Evolutionary conservation across 2,329 filamentous ascomycete genomes (phyloP).

Genomic region (Alternaria hordeiaustralica): DNA sequence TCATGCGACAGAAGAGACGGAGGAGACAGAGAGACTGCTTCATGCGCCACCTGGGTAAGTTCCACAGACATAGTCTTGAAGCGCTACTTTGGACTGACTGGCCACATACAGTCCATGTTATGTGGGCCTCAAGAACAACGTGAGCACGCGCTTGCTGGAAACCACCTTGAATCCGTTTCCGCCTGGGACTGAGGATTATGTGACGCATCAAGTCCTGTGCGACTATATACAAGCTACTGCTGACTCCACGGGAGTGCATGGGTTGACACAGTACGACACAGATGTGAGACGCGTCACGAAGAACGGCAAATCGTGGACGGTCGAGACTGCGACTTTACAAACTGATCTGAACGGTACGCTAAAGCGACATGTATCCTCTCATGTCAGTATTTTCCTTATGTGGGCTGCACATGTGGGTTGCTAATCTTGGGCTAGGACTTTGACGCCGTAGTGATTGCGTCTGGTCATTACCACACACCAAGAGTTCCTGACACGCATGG

Average conservation of each 20-base stretch:
- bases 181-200: slow-evolving; percentile 64
- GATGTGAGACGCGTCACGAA: slow-evolving; percentile 64
- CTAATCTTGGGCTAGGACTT: slow-evolving; percentile 45
- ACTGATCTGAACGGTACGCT: slow-evolving; percentile 17
- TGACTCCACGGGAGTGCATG: slow-evolving; percentile 56
- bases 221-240: slow-evolving; percentile 69
- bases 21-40: slow-evolving; percentile 27
- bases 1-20: slow-evolving; percentile 15
- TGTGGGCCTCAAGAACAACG: slow-evolving; percentile 60
- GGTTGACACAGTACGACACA: slow-evolving; percentile 62
- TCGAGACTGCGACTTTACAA: slow-evolving; percentile 57
- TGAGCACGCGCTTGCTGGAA: slow-evolving; percentile 58
- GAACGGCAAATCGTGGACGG: slow-evolving; percentile 56
- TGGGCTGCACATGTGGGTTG: rapidly evolving
- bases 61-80: rapidly evolving
- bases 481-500: slow-evolving; percentile 59
- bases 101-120: slow-evolving; percentile 58
- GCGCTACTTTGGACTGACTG: slow-evolving; percentile 8
- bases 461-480: slow-evolving; percentile 62
- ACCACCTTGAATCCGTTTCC: slow-evolving; percentile 63
- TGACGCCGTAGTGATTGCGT: slow-evolving; percentile 61
- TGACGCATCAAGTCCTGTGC: slow-evolving; percentile 63
- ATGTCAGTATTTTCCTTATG: neutral
- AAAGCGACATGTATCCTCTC: neutral
- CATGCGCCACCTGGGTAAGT: slow-evolving; percentile 60